Conservation (phyloP, 225 moss, liverwort and hornwort genomes). For the Marchantia paleacea region DNA sequence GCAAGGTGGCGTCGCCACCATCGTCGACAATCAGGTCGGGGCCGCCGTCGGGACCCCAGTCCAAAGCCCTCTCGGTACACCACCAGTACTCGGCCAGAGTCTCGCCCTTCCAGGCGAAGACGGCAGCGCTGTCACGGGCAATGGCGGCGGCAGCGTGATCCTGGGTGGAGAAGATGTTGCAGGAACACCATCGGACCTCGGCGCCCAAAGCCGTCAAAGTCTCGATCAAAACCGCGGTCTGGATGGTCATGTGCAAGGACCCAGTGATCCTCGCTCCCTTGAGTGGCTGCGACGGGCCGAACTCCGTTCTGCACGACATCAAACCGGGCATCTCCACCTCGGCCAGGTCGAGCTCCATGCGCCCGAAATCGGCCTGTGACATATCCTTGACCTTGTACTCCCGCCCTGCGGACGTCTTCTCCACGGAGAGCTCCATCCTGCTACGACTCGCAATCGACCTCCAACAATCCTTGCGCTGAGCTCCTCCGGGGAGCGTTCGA, state of each 20-base stretch:
- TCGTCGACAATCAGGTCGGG: conserved; percentile 97
- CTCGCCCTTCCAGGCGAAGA: conserved; percentile 99
- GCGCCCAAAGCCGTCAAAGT: conserved; percentile 84
- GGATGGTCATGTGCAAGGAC: conserved; percentile 93
- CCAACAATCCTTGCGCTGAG: neutral
- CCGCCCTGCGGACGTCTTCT: conserved; percentile 80
- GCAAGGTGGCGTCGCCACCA: conserved; percentile 83
- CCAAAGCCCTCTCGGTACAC: conserved; percentile 91
- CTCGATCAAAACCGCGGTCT: conserved; percentile 90
- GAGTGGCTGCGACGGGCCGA: conserved; percentile 72
- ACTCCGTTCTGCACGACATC: conserved; percentile 74
- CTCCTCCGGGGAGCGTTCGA: neutral
- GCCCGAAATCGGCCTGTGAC: conserved; percentile 93
- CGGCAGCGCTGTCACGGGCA: conserved; percentile 84
- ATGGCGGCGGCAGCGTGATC: conserved; percentile 89
- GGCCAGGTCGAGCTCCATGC: conserved; percentile 88
- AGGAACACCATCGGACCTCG: conserved; percentile 94
- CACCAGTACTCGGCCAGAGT: conserved; percentile 97
- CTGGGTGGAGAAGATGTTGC: conserved; percentile 97
- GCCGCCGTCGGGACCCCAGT: conserved; percentile 84
- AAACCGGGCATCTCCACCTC: conserved; percentile 96
- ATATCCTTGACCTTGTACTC: conserved; percentile 92
- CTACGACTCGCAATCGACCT: neutral
- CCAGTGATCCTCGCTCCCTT: conserved; percentile 90
- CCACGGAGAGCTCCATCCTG: conserved; percentile 69